Evolutionary conservation across 345 rosid species (phyloP), one percentile per base, ranked within the genome.

Genomic region (Eucalyptus tenuipes): DNA sequence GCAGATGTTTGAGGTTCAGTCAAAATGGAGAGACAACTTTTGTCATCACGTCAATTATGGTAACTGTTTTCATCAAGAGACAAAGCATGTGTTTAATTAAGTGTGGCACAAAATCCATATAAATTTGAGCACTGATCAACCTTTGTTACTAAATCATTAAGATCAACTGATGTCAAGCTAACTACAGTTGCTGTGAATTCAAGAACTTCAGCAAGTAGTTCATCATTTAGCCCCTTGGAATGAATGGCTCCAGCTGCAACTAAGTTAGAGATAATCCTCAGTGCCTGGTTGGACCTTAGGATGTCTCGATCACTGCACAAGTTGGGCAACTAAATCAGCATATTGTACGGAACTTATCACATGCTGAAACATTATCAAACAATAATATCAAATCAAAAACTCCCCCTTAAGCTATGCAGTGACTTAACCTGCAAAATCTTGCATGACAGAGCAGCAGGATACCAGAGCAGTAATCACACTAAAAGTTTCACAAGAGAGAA

Each of bases 221-320:
- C 98, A 89, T 97, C 95, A 89, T 91, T 90, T 85, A 95, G 88
- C 88, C 92, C 94, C 85, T 90, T 91, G 64, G 96, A 93, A 85
- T 88, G 93, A 79, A 93, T 92, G 81, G 93, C 96, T 86, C 95
- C 96, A 92, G 96, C 97, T 89, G 95, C 95, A 93, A 94, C 92
- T 92, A 98, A 92, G 91, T 98, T 97, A 90, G 99, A 94, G 90
- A 98, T 93, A 88, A 98, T 94, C 91, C 93, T 94, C 91, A 98
- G 91, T 82, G 99, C 94, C 94, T 96, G 99, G 92, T 88, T 93
- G 88, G 96, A 91, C 89, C 90, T 91, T 86, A 92, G 90, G 91
- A 93, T 88, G 90, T 94, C 98, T 90, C 93, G 94, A 86, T 95
- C 97, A 95, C 99, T 97, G 96, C 84, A 89, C 31, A 49, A 71